These are phyloP conservation scores for Biscogniauxia marginata DNA, from an alignment of 2,329 filamentous ascomycete genomes.

Conservation along the genomic window DNA sequence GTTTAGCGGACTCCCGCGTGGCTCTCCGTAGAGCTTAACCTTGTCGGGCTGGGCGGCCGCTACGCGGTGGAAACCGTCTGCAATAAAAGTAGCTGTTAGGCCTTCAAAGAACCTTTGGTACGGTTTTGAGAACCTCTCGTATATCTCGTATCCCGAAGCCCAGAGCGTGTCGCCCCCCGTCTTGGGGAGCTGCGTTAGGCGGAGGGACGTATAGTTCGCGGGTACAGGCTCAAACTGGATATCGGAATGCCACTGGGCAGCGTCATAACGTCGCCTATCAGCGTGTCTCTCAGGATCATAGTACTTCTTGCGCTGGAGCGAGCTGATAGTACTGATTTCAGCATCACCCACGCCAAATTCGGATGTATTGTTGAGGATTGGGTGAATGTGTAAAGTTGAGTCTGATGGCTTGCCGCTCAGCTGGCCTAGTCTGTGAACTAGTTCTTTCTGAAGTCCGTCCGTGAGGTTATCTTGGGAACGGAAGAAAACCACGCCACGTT, in stretches of 20 bases:
- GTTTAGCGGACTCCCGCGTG: slow-evolving; percentile 42
- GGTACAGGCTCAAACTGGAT: slow-evolving; percentile 61
- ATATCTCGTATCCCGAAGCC: slow-evolving; percentile 62
- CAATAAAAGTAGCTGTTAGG: slow-evolving; percentile 47
- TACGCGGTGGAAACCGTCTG: slow-evolving; percentile 37
- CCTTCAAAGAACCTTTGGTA: slow-evolving; percentile 53
- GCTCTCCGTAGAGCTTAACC: slow-evolving; percentile 33
- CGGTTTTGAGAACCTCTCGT: slow-evolving; percentile 51
- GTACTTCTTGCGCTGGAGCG: slow-evolving; percentile 44
- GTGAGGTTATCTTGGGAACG: slow-evolving; percentile 56
- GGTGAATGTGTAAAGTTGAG: slow-evolving; percentile 61
- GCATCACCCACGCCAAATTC: slow-evolving; percentile 52
- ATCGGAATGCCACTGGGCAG: slow-evolving; percentile 54
- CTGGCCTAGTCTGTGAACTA: slow-evolving; percentile 58
- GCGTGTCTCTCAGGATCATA: slow-evolving; percentile 25
- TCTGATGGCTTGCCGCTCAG: slow-evolving; percentile 57
- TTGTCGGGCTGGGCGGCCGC: slow-evolving; percentile 29
- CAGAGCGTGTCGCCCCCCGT: slow-evolving; percentile 60
- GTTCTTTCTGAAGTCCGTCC: slow-evolving; percentile 58
- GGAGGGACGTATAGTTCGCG: slow-evolving; percentile 60
- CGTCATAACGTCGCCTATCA: slow-evolving; percentile 35
- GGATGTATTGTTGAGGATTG: slow-evolving; percentile 52
- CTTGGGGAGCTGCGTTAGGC: slow-evolving; percentile 53
- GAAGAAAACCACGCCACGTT: slow-evolving; percentile 65
- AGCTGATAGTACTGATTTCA: slow-evolving; percentile 61